Base-by-base conservation (phyloP, 2,329 filamentous ascomycete genomes). In the Fulvia fulva region DNA sequence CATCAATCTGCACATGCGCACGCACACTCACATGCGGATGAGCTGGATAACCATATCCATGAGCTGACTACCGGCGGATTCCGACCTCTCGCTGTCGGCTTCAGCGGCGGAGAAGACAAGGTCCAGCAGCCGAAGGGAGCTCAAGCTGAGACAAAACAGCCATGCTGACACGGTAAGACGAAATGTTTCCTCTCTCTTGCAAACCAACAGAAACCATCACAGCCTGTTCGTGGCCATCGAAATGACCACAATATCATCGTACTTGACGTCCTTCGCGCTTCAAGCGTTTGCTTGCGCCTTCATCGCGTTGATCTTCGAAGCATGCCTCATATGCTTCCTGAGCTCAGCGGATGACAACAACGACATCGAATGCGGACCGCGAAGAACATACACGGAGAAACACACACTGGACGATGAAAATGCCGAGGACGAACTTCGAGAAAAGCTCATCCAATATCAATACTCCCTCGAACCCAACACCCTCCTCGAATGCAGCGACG, bases 221-320 rank as follows among this genome's bases (percentile, higher is more conserved):
- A 25, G 19, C 37, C 3, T 19, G n/a, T 8, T 5, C 3, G 5
- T 3, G 1, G 7, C 16, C 23, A 21, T 3, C 25, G 11, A 12
- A 30, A 50, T 32, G 47, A 26, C 25, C 22, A 50, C 26, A 11
- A 21, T 50, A 9, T 3, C 47, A 32, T 50, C 47, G 2, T 54
- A 34, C 37, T 30, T 54, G 26, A 28, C 43, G 26, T 54, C 43
- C 22, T 54, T 54, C 32, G 37, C 41, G n/a, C 25, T 54, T 14
- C 26, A 45, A 30, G 52, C 52, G 6, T 44, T 54, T 14, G 52
- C 52, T 11, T 54, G 52, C 16, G 23, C 43, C 26, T 54, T 45
- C 52, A 22, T 54, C 11, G 41, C 52, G 23, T 25, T 54, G 16
- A 28, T 47, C 21, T 54, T 45, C 43, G 52, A 54, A 32, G 47